Percentiles rank a stretch among this genome's conserved stretches.
Conservation (phyloP, 176 grass and related monocot genomes). For the Thinopyrum elongatum region DNA sequence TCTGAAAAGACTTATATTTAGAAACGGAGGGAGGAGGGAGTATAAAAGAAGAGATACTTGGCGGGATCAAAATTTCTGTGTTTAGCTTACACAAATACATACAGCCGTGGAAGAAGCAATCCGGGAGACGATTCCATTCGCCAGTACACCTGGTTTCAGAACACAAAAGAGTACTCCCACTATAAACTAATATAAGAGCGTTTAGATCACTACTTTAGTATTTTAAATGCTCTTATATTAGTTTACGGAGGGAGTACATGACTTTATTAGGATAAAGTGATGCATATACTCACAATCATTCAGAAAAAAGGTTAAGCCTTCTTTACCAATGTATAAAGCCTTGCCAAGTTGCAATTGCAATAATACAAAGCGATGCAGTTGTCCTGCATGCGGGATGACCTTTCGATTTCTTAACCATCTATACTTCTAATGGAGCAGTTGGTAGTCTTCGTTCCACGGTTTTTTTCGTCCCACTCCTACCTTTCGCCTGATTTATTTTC, state of each 20-base stretch:
- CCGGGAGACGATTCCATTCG: not conserved
- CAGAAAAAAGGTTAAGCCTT: constrained; percentile 6
- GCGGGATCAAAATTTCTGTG: not conserved
- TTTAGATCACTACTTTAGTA: too few species aligned
- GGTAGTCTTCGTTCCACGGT: too few species aligned
- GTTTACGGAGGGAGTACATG: too few species aligned
- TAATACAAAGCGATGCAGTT: constrained; percentile 28
- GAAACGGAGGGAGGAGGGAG: too few species aligned
- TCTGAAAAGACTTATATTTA: too few species aligned
- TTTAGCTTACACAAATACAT: not conserved
- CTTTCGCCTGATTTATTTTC: too few species aligned
- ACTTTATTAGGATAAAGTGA: not conserved
- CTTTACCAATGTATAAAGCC: not conserved
- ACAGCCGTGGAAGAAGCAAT: not conserved
- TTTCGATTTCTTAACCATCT: constrained; percentile 28
- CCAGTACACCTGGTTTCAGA: not conserved
- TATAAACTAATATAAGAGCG: too few species aligned
- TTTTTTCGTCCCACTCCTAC: too few species aligned
- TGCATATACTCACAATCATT: constrained; percentile 23
- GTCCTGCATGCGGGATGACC: not conserved
- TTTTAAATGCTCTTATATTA: too few species aligned
- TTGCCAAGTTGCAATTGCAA: constrained; percentile 32
- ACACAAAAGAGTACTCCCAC: too few species aligned
- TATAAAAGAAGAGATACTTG: not conserved
- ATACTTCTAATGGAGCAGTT: too few species aligned